Base-by-base conservation (phyloP, 805 yeast genomes). In the Grigorovia jiainica region DNA sequence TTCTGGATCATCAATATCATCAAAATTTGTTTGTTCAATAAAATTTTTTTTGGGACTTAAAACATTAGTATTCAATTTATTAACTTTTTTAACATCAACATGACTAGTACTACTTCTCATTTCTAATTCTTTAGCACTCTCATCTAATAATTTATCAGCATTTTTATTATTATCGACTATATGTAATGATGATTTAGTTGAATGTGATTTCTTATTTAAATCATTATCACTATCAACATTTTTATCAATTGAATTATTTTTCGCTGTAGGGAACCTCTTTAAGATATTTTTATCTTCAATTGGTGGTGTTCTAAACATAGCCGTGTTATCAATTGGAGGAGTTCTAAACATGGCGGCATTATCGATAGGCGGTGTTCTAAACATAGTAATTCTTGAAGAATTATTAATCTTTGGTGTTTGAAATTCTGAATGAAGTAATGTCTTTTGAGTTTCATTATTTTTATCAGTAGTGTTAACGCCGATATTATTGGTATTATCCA, bases 231-330 rank as follows among this genome's bases (percentile, higher is more conserved):
- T 17, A 23, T 24, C 38, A 15, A 18, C 11, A 24, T 16, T 27
- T 11, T 35, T 35, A 24, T 23, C 19, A 11, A 19, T 13, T 7
- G 33, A 25, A 17, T 33, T 32, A 13, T 15, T 27, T 3, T 27
- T 27, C 1, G 38, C 24, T 17, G 29, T 19, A 15, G 42, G 37
- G 4, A 39, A 24, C 34, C 37, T 32, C 19, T 27, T 35, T 11
- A 23, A 35, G 10, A 24, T 35, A 2, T 30, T 24, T 24, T 35
- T 27, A 20, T 33, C 34, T 5, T 39, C 36, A 20, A 48, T n/a
- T 7, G 50, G 52, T 7, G 55, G 55, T 1, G 55, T 51, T 30
- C 45, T 41, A 27, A 43, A 49, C 45, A 44, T 43, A 3, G 52
- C 46, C 4, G 46, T 44, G 38, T 25, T 39, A 15, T 39, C 36